Evolutionary conservation across 1,284 basidiomycete genomes (phyloP), one percentile per base, ranked within the genome.

Genomic region (Kwoniella shivajii): DNA sequence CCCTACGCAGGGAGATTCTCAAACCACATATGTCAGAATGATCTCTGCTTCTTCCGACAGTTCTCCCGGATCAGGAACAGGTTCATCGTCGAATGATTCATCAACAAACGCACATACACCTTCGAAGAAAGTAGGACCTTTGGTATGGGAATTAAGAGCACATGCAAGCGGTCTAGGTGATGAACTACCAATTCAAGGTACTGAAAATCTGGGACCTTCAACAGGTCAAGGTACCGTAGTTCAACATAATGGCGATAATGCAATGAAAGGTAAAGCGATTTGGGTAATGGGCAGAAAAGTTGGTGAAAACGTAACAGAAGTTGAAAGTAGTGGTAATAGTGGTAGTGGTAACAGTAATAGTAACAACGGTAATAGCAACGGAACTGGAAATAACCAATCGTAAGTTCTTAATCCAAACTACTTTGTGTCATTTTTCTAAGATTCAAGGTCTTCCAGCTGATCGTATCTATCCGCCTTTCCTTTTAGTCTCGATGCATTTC

Each of bases 211-310:
- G 29, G 52, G 48, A 3, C 33, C 47, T 34, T 59, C 53, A 20
- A 56, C 57, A 33, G n/a, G 18, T 18, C 37, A 33, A 18, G 65
- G 65, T 30, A 65, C 68, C 1, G 57, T 68, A 31, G 57, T 64
- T 2, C 64, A 65, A 33, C 47, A 57, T 10, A 50, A 30, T 44
- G 48, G 47, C 3, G 49, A 24, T 14, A 56, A 60, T 24, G 63
- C 52, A 3, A 56, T 64, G 57, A 67, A 64, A 42, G 67, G 68
- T 24, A 69, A 67, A 41, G 74, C 73, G 10, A 64, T 76, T 9
- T 76, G 74, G 74, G 57, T 78, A 16, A 75, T 76, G 74, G 73
- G 70, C 2, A 55, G 73, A 27, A 61, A 64, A 49, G 66, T 59
- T 16, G 65, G 61, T 1, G 66, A 67, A 42, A 56, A 49, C 18